A percentile compares a stretch with the other conserved stretches of the same genome.
Evolutionary conservation across 371 early-diverging fungal genomes (phyloP).

Genomic region (Encephalitozoon hellem): DNA sequence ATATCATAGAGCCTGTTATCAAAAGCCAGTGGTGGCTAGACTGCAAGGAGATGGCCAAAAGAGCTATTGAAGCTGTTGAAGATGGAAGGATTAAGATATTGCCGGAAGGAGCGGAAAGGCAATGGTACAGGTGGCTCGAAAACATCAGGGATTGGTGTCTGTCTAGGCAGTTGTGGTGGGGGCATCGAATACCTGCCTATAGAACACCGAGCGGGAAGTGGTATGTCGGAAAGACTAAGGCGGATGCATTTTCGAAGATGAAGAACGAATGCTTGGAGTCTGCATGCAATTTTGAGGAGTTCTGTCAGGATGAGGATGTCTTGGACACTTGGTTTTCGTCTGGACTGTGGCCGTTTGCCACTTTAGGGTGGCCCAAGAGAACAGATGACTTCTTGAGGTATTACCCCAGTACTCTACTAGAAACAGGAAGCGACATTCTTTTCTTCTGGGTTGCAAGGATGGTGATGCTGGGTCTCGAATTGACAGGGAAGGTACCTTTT

Average conservation of each 20-base stretch:
- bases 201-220: slow-evolving; percentile 70
- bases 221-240: slow-evolving; percentile 74
- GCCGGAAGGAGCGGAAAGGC: slow-evolving; percentile 77
- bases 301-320: slow-evolving; percentile 84
- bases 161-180: slow-evolving; percentile 99
- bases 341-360: slow-evolving; percentile 93
- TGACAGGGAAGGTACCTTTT: slow-evolving; percentile 87
- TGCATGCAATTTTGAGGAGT: slow-evolving; percentile 63
- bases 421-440: slow-evolving; percentile 97
- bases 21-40: slow-evolving; percentile 98
- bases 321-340: slow-evolving; percentile 99
- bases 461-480: slow-evolving; percentile 91
- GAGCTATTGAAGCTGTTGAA: slow-evolving; percentile 66
- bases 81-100: slow-evolving; percentile 74
- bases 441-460: slow-evolving; percentile 99
- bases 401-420: slow-evolving; percentile 83
- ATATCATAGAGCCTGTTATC: slow-evolving; percentile 90
- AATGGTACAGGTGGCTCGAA: slow-evolving; percentile 90
- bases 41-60: slow-evolving; percentile 77
- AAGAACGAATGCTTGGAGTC: not conserved
- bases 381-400: slow-evolving; percentile 64
- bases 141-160: slow-evolving; percentile 90
- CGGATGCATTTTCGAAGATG: slow-evolving; percentile 66
- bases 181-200: slow-evolving; percentile 94
- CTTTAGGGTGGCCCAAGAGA: slow-evolving; percentile 79